phyloP scores from a whole-genome alignment of 164 flowering plant genomes.

The Chloranthus sessilifolius region DNA sequence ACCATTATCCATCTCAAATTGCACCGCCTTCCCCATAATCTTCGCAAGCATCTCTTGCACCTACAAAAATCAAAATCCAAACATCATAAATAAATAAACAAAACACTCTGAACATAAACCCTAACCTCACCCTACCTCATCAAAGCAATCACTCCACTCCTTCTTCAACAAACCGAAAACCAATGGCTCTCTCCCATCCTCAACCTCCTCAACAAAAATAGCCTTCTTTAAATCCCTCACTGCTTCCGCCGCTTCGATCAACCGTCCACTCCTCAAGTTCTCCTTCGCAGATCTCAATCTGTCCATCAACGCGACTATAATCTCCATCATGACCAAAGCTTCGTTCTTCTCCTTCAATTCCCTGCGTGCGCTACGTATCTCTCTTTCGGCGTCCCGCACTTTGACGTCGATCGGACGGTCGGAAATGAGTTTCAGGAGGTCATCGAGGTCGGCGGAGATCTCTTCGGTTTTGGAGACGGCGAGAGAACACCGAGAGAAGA shows the following conservation, averaged over 20 bases:
- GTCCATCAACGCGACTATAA: conserved; percentile 39
- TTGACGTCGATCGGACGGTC: conserved; percentile 44
- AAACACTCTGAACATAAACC: background rate
- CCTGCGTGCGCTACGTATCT: conserved; percentile 28
- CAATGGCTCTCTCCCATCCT: conserved; percentile 42
- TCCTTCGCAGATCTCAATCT: conserved; percentile 43
- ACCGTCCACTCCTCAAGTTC: conserved; percentile 39
- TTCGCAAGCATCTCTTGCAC: conserved; percentile 59
- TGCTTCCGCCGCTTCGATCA: conserved; percentile 52
- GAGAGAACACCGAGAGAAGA: conserved; percentile 49
- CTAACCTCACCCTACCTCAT: conserved; percentile 41
- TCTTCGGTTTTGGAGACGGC: conserved; percentile 29
- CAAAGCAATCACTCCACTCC: conserved; percentile 71
- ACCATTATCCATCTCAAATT: conserved; percentile 38
- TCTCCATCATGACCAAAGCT: conserved; percentile 35
- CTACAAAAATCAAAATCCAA: conserved; percentile 39
- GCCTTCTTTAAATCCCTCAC: conserved; percentile 55
- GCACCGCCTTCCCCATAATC: conserved; percentile 53
- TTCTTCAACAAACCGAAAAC: conserved; percentile 61
- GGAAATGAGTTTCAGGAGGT: conserved; percentile 35
- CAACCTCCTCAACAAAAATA: conserved; percentile 29
- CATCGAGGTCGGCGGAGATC: conserved; percentile 29
- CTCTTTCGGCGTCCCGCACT: conserved; percentile 27
- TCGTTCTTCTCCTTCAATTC: conserved; percentile 62
- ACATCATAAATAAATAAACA: conserved; percentile 2